These are phyloP conservation scores for Fusarium haematococcum DNA, from an alignment of 2,329 filamentous ascomycete species.

Conservation along the genomic window DNA sequence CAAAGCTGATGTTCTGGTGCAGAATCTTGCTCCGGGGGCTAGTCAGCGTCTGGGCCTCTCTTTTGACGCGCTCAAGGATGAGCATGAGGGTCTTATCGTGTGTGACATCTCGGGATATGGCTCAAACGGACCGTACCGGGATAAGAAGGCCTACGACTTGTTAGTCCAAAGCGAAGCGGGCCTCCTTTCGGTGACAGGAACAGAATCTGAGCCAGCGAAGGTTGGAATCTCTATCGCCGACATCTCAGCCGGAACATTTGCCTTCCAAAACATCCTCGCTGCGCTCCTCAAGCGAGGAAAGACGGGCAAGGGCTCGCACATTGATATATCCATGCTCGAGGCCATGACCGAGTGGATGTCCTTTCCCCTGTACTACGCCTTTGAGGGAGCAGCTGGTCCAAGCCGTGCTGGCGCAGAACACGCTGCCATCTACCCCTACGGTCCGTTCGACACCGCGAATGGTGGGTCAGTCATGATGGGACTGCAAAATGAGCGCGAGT, in stretches of 20 bases:
- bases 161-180: slow-evolving; percentile 67
- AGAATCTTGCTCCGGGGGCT: slow-evolving; percentile 65
- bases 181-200: slow-evolving; percentile 63
- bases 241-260: slow-evolving; percentile 65
- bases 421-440: slow-evolving; percentile 67
- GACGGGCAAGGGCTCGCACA: slow-evolving; percentile 59
- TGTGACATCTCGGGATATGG: slow-evolving; percentile 68
- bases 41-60: slow-evolving; percentile 60
- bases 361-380: slow-evolving; percentile 67
- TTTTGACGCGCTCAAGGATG: slow-evolving; percentile 54
- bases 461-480: slow-evolving; percentile 65
- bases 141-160: slow-evolving; percentile 68
- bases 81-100: slow-evolving; percentile 61
- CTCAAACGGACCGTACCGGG: slow-evolving; percentile 60
- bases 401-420: slow-evolving; percentile 63
- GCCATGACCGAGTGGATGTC: slow-evolving; percentile 70
- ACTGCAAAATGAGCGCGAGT: slow-evolving; percentile 69
- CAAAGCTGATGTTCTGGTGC: slow-evolving; percentile 63
- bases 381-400: slow-evolving; percentile 57
- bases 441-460: slow-evolving; percentile 63
- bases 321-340: slow-evolving; percentile 70
- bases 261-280: slow-evolving; percentile 62
- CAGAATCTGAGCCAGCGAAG: slow-evolving; percentile 57
- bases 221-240: slow-evolving; percentile 67
- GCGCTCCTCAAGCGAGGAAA: slow-evolving; percentile 61